Evolutionary conservation across 2,329 filamentous ascomycete genomes (phyloP).

Genomic region (Exophiala lecanii-corni): DNA sequence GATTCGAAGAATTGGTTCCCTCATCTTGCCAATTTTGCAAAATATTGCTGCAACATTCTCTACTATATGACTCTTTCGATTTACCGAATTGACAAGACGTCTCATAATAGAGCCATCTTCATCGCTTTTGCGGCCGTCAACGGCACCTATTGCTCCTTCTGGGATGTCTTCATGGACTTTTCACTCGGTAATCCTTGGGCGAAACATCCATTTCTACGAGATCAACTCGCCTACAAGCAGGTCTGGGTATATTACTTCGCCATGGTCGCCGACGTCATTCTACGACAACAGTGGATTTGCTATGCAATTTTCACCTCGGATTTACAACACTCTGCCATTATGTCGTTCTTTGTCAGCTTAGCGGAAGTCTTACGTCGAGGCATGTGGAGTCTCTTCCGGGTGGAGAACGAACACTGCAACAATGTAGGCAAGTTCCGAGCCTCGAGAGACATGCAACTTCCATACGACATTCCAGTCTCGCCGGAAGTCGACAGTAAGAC

Average conservation of each 20-base stretch:
- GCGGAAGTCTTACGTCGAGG: slow-evolving; percentile 79
- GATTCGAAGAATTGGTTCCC: slow-evolving; percentile 87
- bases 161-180: slow-evolving; percentile 97
- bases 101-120: slow-evolving; percentile 63
- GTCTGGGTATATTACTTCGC: slow-evolving; percentile 81
- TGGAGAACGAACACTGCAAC: slow-evolving; percentile 95
- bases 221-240: slow-evolving; percentile 72
- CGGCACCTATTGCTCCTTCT: slow-evolving; percentile 75
- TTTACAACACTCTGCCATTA: slow-evolving; percentile 73
- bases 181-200: slow-evolving; percentile 76
- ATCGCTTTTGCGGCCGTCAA: slow-evolving; percentile 79
- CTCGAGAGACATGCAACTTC: slow-evolving; percentile 78
- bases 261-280: slow-evolving; percentile 74
- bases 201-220: slow-evolving; percentile 63
- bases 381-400: slow-evolving; percentile 87
- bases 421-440: slow-evolving; percentile 90
- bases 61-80: slow-evolving; percentile 74
- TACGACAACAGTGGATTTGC: slow-evolving; percentile 92
- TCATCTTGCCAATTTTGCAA: slow-evolving; percentile 86
- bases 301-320: slow-evolving; percentile 80
- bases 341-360: slow-evolving; percentile 74
- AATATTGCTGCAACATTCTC: slow-evolving; percentile 80
- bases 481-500: slow-evolving; percentile 8
- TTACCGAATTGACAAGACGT: slow-evolving; percentile 65
- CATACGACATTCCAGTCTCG: slow-evolving; percentile 50